These are phyloP conservation scores for Diplodia mutila DNA, from an alignment of 2,329 filamentous ascomycete genomes.

Conservation along the genomic window DNA sequence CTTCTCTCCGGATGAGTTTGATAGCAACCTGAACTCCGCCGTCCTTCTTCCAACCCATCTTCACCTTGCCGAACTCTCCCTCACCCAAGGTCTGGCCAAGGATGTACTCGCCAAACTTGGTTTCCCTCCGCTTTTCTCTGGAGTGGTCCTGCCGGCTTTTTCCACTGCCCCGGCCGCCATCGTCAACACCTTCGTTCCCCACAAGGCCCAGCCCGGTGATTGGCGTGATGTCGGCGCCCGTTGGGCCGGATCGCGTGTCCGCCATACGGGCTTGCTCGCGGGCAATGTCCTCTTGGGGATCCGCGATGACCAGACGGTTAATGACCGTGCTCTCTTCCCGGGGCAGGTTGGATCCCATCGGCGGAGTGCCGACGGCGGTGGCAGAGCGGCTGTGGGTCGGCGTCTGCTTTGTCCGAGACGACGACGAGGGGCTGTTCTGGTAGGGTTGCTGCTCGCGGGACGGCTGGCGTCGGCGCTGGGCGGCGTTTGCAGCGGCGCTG, in stretches of 20 bases:
- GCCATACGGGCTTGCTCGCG: constrained; percentile 71
- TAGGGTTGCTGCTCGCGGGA: constrained; percentile 40
- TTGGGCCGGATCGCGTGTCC: constrained; percentile 56
- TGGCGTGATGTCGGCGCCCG: constrained; percentile 50
- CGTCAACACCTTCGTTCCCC: constrained; percentile 55
- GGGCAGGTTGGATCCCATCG: constrained; percentile 58
- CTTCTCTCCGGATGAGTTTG: constrained; percentile 94
- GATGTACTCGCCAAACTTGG: constrained; percentile 93
- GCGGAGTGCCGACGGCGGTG: constrained; percentile 57
- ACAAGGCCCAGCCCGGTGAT: constrained; percentile 54
- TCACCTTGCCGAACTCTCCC: constrained; percentile 98
- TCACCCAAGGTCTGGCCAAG: constrained; percentile 95
- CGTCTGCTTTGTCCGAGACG: constrained; percentile 35
- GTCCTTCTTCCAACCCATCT: constrained; percentile 96
- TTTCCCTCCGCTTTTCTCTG: constrained; percentile 66
- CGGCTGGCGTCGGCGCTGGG: constrained; percentile 52
- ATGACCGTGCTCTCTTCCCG: constrained; percentile 80
- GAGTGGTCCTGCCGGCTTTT: constrained; percentile 63
- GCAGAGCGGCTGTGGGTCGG: constrained; percentile 48
- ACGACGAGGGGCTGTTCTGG: constrained; percentile 41
- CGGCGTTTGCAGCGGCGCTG: constrained; percentile 32
- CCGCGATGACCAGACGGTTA: constrained; percentile 75
- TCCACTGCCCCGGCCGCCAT: constrained; percentile 49
- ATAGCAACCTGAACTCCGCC: constrained; percentile 92
- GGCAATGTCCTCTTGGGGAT: constrained; percentile 73